These are phyloP conservation scores for Sporobolomyces roseus DNA, from an alignment of 768 basidiomycete genomes.

Conservation along the genomic window DNA sequence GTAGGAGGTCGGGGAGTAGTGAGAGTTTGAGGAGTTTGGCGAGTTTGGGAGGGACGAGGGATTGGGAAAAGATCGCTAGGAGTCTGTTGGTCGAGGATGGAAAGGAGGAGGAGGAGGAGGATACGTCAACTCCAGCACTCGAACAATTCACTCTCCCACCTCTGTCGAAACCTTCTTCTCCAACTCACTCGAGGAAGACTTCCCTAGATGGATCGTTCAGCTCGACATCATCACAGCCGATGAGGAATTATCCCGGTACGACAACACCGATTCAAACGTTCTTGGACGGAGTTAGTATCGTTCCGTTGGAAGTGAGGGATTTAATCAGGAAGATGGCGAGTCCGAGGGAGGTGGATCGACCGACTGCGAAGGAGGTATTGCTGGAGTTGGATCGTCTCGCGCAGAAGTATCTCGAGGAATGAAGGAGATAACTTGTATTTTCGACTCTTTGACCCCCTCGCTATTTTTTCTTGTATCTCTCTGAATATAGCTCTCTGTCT, in stretches of 20 bases:
- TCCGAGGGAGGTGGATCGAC: constrained; percentile 11
- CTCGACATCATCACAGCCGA: not conserved
- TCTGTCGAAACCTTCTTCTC: not conserved
- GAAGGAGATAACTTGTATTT: not conserved
- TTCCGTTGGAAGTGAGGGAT: constrained; percentile 25
- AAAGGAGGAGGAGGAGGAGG: not conserved
- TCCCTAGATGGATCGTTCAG: not conserved
- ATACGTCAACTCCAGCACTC: not conserved
- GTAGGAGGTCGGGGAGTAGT: constrained; percentile 17
- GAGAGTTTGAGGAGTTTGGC: constrained; percentile 17
- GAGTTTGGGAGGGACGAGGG: constrained; percentile 1
- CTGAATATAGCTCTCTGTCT: too few species aligned
- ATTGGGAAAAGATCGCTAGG: constrained; percentile 1
- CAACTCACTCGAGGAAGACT: not conserved
- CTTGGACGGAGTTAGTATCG: constrained; percentile 18
- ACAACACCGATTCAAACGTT: constrained; percentile 36
- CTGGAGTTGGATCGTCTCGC: constrained; percentile 10
- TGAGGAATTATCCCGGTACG: constrained; percentile 7
- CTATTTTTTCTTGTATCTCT: not conserved
- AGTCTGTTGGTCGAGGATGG: constrained; percentile 12
- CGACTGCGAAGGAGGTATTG: constrained; percentile 24
- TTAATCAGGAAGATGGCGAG: constrained; percentile 27
- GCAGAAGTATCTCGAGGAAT: constrained; percentile 3
- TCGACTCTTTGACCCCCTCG: not conserved
- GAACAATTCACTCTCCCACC: not conserved